A percentile compares a stretch with the other conserved stretches of the same genome.
phyloP scores from a whole-genome alignment of 371 early-diverging fungal genomes.

The Gilbertella persicaria region DNA sequence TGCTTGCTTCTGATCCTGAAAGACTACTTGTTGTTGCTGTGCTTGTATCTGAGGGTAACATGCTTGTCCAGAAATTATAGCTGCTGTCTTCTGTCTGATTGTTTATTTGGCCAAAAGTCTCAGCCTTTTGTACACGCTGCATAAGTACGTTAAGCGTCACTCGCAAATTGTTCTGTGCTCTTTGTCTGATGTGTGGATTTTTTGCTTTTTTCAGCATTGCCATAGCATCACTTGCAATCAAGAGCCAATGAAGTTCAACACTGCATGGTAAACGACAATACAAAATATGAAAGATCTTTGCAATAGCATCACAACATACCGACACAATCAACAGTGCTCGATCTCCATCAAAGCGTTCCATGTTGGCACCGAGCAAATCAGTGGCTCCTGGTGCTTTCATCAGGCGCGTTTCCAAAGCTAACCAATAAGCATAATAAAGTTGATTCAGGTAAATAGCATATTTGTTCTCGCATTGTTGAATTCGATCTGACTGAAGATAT shows the following conservation, averaged over 20 bases:
- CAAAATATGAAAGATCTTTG: slow-evolving; percentile 34
- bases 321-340: slow-evolving; percentile 44
- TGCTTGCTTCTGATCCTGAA: slow-evolving; percentile 16
- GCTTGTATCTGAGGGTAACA: slow-evolving; percentile 9
- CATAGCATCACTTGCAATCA: slow-evolving; percentile 38
- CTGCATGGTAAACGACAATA: slow-evolving; percentile 31
- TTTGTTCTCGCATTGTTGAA: slow-evolving; percentile 29
- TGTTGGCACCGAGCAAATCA: slow-evolving; percentile 24
- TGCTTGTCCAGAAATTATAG: slow-evolving; percentile 4
- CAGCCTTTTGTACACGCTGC: slow-evolving; percentile 8
- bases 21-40: slow-evolving; percentile 20
- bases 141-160: slow-evolving; percentile 23
- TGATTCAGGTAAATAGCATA: slow-evolving; percentile 38
- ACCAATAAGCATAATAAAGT: slow-evolving; percentile 36
- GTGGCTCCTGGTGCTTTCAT: slow-evolving; percentile 34
- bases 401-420: slow-evolving; percentile 32
- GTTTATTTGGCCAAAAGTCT: no score
- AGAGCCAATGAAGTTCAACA: slow-evolving; percentile 41
- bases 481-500: slow-evolving; percentile 34
- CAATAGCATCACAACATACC: slow-evolving; percentile 40
- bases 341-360: slow-evolving; percentile 35
- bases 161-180: slow-evolving; percentile 29
- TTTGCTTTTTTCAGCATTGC: slow-evolving; percentile 23
- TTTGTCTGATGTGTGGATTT: slow-evolving; percentile 29
- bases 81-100: background rate